Percentiles rank a stretch among this genome's conserved stretches.
These are phyloP conservation scores for Inga laurina DNA, from an alignment of 306 rosid species.

Conservation along the genomic window DNA sequence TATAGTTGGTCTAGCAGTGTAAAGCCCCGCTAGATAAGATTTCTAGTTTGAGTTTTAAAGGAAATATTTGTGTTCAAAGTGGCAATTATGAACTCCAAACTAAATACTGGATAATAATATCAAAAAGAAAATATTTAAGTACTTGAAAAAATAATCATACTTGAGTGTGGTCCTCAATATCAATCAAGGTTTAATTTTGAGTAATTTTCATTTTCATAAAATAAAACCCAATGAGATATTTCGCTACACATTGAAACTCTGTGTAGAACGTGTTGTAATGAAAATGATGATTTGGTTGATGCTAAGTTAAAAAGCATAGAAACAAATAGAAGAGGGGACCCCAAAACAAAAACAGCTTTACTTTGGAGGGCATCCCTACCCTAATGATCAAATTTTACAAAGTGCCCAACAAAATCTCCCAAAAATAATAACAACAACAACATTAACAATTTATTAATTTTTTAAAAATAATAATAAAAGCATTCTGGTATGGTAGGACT, in stretches of 20 bases:
- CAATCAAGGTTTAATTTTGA: background rate
- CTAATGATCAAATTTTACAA: slow-evolving; percentile 32
- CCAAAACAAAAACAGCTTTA: slow-evolving; percentile 40
- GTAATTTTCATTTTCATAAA: background rate
- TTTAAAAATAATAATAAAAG: background rate
- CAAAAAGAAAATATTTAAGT: too few species aligned
- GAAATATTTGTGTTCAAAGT: too few species aligned
- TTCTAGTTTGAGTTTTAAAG: too few species aligned
- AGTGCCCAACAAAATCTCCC: slow-evolving; percentile 33
- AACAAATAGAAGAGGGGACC: slow-evolving; percentile 20
- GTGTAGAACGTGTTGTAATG: background rate
- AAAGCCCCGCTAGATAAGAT: too few species aligned
- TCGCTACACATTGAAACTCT: background rate
- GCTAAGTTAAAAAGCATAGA: slow-evolving; percentile 18
- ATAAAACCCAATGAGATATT: background rate
- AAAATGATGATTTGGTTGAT: slow-evolving; percentile 17
- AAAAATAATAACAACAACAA: background rate
- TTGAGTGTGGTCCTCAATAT: background rate
- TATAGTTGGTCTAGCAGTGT: too few species aligned
- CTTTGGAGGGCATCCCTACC: slow-evolving; percentile 43
- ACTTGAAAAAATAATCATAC: background rate
- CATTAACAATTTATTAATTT: background rate
- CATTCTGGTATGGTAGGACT: slow-evolving; percentile 44
- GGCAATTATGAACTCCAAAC: accelerated
- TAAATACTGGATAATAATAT: too few species aligned